Conservation (phyloP, 352 stramenopile species). For the Phytophthora sojae region DNA sequence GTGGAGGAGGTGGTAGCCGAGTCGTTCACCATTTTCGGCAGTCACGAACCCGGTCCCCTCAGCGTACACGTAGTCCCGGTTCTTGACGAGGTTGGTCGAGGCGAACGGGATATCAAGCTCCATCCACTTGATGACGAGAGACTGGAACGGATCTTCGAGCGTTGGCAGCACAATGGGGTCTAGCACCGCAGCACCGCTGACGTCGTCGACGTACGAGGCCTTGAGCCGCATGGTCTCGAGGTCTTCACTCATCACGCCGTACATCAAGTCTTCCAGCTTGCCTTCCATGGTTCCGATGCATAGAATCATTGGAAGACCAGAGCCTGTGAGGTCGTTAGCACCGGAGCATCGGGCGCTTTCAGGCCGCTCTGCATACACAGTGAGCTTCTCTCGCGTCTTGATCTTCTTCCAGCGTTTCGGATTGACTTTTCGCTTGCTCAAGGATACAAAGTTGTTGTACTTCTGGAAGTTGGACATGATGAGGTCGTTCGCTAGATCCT, state of each 20-base stretch:
- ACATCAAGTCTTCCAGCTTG: conserved; percentile 35
- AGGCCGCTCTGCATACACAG: conserved; percentile 39
- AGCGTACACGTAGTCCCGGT: conserved; percentile 43
- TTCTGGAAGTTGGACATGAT: conserved; percentile 27
- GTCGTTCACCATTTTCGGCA: conserved; percentile 29
- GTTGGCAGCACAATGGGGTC: conserved; percentile 34
- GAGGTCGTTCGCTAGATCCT: conserved; percentile 28
- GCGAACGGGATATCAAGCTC: conserved; percentile 30
- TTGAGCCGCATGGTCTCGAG: conserved; percentile 34
- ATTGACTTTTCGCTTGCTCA: conserved; percentile 29
- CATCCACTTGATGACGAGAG: conserved; percentile 41
- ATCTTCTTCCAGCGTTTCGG: conserved; percentile 41
- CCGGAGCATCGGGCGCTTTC: conserved; percentile 1
- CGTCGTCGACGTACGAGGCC: conserved; percentile 35
- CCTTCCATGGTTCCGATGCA: conserved; percentile 25
- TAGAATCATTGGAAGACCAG: conserved; percentile 27
- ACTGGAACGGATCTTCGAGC: conserved; percentile 32
- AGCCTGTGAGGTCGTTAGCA: not conserved
- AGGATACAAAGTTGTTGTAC: conserved; percentile 32
- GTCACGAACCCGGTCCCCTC: conserved; percentile 38
- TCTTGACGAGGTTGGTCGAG: conserved; percentile 23
- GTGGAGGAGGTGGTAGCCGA: conserved; percentile 52
- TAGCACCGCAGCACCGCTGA: conserved; percentile 28
- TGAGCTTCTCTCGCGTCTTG: conserved; percentile 40
- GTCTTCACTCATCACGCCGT: conserved; percentile 33